phyloP scores from a whole-genome alignment of 352 stramenopile species.

The Blastocystis sp. region DNA sequence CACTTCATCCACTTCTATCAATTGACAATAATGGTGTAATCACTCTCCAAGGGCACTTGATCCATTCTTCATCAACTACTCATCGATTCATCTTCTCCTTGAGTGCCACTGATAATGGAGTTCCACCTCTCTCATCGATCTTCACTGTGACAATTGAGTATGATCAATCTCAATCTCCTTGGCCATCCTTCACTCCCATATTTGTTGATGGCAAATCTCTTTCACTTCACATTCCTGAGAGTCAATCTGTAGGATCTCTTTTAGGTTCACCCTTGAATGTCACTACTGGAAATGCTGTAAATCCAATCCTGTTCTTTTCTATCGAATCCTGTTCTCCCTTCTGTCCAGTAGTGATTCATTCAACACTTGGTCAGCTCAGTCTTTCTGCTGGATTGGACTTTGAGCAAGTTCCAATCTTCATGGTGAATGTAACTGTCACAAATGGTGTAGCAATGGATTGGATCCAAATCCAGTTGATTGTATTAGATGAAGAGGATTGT shows the following conservation, averaged over 20 bases:
- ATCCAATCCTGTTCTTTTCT: not conserved
- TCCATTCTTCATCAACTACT: not conserved
- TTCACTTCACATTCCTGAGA: not conserved
- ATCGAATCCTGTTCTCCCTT: not conserved
- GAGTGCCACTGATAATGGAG: not conserved
- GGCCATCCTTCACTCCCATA: not conserved
- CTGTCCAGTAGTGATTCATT: slow-evolving; percentile 14
- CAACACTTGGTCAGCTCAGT: not conserved
- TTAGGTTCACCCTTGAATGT: not conserved
- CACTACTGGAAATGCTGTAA: not conserved
- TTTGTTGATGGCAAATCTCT: not conserved
- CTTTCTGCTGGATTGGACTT: not conserved
- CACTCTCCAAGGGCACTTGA: not conserved
- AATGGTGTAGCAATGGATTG: not conserved
- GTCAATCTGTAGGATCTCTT: not conserved
- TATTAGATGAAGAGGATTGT: slow-evolving; percentile 2
- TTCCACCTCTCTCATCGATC: not conserved
- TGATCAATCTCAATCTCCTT: not conserved
- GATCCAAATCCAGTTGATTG: not conserved
- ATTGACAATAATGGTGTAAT: not conserved
- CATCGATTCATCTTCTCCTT: not conserved
- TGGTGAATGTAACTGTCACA: slow-evolving; percentile 1
- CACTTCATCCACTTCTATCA: not conserved
- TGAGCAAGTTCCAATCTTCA: not conserved
- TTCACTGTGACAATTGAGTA: slow-evolving; percentile 14